phyloP scores from a whole-genome alignment of 2,329 filamentous ascomycete genomes.

The Aspergillus japonicus region DNA sequence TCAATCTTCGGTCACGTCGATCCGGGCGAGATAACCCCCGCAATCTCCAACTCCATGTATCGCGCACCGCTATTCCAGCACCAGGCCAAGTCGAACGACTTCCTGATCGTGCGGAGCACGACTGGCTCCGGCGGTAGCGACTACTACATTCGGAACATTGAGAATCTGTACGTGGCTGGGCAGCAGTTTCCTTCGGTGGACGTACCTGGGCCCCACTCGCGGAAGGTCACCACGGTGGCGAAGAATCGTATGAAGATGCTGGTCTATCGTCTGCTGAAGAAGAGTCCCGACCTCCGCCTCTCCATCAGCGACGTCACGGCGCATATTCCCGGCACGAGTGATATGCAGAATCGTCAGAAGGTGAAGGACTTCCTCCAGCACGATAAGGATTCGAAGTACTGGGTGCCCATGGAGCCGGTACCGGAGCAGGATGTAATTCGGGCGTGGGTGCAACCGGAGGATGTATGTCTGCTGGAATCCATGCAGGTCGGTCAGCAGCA shows the following conservation, averaged over 20 bases:
- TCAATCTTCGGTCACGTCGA: slow-evolving; percentile 92
- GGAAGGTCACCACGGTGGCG: slow-evolving; percentile 93
- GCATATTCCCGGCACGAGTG: slow-evolving; percentile 88
- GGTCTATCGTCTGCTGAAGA: slow-evolving; percentile 81
- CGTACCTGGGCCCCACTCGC: slow-evolving; percentile 87
- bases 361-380: slow-evolving; percentile 95
- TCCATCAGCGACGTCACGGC: slow-evolving; percentile 82
- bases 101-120: slow-evolving; percentile 77
- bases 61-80: slow-evolving; percentile 92
- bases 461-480: slow-evolving; percentile 88
- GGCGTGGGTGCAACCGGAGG: slow-evolving; percentile 89
- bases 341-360: slow-evolving; percentile 94
- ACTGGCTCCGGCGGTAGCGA: slow-evolving; percentile 74
- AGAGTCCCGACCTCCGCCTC: slow-evolving; percentile 67
- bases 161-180: slow-evolving; percentile 86
- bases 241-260: slow-evolving; percentile 98
- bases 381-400: slow-evolving; percentile 82
- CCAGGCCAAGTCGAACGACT: slow-evolving; percentile 73
- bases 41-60: slow-evolving; percentile 93
- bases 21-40: slow-evolving; percentile 83
- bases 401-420: slow-evolving; percentile 75
- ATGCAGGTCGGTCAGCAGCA: slow-evolving; percentile 96
- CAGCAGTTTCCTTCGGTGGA: slow-evolving; percentile 91
- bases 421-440: slow-evolving; percentile 80
- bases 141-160: slow-evolving; percentile 84